These are phyloP conservation scores for Pseudocohnilembus persalinus DNA, from an alignment of 169 alveolate species.

Conservation along the genomic window DNA sequence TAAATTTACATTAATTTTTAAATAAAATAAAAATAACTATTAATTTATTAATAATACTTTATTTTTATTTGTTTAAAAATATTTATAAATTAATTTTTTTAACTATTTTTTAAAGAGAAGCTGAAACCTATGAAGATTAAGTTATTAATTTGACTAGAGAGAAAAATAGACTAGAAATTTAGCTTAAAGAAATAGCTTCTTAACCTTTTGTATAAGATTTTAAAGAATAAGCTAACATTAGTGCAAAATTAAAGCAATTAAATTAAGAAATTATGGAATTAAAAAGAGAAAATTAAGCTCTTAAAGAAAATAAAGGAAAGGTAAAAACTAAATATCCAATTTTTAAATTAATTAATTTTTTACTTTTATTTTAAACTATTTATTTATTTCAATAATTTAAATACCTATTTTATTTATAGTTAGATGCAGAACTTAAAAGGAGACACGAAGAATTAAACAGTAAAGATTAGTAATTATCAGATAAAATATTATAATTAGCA, in stretches of 20 bases:
- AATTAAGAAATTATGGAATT: not conserved
- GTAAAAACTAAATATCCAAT: not conserved
- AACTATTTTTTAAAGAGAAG: not conserved
- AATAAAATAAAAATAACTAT: no score
- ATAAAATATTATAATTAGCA: not conserved
- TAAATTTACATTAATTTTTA: no score
- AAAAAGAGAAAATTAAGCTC: not conserved
- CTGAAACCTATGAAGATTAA: not conserved
- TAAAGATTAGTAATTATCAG: not conserved
- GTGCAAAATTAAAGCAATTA: not conserved
- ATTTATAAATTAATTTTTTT: no score
- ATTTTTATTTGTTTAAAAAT: no score
- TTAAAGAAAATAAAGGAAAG: not conserved
- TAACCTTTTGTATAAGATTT: not conserved
- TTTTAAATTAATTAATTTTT: no score
- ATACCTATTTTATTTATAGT: not conserved
- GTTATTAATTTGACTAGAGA: not conserved
- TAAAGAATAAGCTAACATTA: not conserved
- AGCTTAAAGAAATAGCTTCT: not conserved
- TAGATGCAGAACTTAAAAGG: not conserved
- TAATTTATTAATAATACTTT: no score
- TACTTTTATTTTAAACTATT: no score
- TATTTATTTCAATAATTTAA: no score
- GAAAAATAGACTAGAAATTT: not conserved
- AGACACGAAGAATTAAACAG: not conserved